Percentiles rank a stretch among this genome's conserved stretches.
phyloP scores from a whole-genome alignment of 345 rosid species.

The Eutrema heterophyllum region DNA sequence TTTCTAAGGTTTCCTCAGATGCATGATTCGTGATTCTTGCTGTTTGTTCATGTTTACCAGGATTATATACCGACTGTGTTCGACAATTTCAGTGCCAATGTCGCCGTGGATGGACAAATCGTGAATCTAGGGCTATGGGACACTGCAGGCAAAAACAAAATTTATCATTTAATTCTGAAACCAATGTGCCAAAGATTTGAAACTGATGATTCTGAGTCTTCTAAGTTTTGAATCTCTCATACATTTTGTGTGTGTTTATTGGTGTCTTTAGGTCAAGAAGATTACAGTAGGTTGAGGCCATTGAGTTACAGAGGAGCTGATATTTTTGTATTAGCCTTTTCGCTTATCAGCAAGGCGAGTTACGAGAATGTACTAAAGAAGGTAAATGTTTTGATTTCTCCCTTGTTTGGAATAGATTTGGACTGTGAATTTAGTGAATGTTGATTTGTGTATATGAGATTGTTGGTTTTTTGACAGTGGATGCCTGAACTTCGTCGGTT shows the following conservation, averaged over 20 bases:
- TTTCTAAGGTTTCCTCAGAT: constrained; percentile 4
- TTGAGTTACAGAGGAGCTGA: constrained; percentile 98
- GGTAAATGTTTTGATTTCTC: constrained; percentile 38
- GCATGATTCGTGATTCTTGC: background rate
- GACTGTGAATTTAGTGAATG: background rate
- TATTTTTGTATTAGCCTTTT: constrained; percentile 86
- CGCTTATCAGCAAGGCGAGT: constrained; percentile 89
- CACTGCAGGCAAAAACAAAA: constrained; percentile 70
- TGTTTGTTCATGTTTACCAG: constrained; percentile 36
- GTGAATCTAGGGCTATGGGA: constrained; percentile 99
- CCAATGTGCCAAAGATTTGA: background rate
- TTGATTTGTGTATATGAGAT: constrained; percentile 1
- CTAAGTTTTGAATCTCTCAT: background rate
- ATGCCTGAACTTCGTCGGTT: constrained; percentile 97
- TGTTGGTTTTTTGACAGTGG: constrained; percentile 57
- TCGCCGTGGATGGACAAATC: constrained; percentile 83
- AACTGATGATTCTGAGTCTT: background rate
- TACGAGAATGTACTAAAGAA: constrained; percentile 95
- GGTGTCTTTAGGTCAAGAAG: constrained; percentile 78
- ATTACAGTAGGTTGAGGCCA: constrained; percentile 96
- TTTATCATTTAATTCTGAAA: background rate
- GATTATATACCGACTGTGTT: constrained; percentile 97
- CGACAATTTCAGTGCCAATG: constrained; percentile 98
- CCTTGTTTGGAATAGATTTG: background rate
- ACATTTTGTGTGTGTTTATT: background rate